phyloP scores from a whole-genome alignment of 2,329 filamentous ascomycete genomes.

The Cordyceps pruinosa region DNA sequence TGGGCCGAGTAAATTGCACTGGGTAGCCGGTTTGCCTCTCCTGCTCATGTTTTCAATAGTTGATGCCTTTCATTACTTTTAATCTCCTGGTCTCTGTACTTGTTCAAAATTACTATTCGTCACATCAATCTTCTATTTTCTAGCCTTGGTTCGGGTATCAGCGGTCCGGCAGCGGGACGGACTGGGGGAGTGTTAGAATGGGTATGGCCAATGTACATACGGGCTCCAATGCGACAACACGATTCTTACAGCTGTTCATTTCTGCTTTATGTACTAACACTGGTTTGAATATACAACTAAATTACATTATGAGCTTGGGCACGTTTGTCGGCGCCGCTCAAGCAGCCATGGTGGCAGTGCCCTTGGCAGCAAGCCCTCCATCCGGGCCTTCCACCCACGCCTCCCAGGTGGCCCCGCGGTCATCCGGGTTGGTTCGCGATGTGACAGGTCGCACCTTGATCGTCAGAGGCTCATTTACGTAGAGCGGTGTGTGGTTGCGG shows the following conservation, averaged over 20 bases:
- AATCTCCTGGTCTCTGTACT: not conserved
- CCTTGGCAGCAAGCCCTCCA: slow-evolving; percentile 59
- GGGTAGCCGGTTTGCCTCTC: not conserved
- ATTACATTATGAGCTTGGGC: not conserved
- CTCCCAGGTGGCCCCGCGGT: slow-evolving; percentile 39
- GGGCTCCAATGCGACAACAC: not conserved
- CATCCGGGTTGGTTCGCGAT: slow-evolving; percentile 23
- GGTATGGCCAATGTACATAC: not conserved
- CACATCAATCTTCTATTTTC: not conserved
- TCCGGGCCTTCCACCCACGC: slow-evolving; percentile 58
- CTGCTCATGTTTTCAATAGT: slow-evolving; percentile 15
- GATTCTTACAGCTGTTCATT: not conserved
- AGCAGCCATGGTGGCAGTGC: slow-evolving; percentile 29
- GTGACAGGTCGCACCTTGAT: slow-evolving; percentile 53
- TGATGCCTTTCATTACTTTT: not conserved
- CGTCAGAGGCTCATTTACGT: slow-evolving; percentile 61
- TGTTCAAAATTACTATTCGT: not conserved
- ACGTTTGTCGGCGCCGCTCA: not conserved
- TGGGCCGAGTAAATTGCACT: slow-evolving; percentile 54
- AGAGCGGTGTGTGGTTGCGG: slow-evolving; percentile 74
- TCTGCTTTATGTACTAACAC: not conserved
- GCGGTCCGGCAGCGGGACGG: too few species aligned
- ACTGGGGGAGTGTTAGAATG: too few species aligned
- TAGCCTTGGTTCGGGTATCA: not conserved
- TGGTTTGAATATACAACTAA: not conserved